Base-by-base conservation (phyloP, 2,329 filamentous ascomycete species). In the Botrytis porri region DNA sequence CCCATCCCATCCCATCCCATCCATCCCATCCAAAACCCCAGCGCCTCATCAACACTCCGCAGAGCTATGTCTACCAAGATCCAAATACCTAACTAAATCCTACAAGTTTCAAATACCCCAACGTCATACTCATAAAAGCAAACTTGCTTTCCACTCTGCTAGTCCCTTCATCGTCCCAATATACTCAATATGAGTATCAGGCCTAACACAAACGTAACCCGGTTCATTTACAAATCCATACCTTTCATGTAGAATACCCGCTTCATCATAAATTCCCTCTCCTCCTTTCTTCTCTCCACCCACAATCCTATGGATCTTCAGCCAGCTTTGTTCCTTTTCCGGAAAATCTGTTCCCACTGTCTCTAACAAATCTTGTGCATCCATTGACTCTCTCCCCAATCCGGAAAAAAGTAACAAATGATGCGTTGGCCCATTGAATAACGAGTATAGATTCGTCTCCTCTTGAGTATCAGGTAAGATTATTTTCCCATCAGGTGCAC, bases 401-500 rank as follows among this genome's bases (percentile, higher is more conserved):
- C 80, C 80, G 5, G 80, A 78, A 71, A 83, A 83, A 14, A 83
- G 70, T 9, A 83, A 37, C 8, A 83, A 73, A 64, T 81, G 79
- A 73, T 82, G 76, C 12, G 65, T 67, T 7, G 73, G 71, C 3
- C 80, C 80, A 2, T 70, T 77, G 43, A 76, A 80, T 9, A 83
- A 61, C 25, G 73, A 75, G 54, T 80, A 76, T 20, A 83, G 39
- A n/a, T 67, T 74, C 67, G 75, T 74, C 22, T 71, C 71, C 16
- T 69, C 74, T 35, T 73, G 76, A 1, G 54, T 69, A 25, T 62
- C 72, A 35, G 65, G 29, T 18, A 60, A 74, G 61, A 57, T 37
- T 1, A 83, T 41, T 66, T 74, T 76, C 6, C 82, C 82, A 73
- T 86, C 83, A 0, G 83, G 83, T 6, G 84, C 80, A 22, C 86